These are phyloP conservation scores for Tagetes erecta DNA, from an alignment of 129 eudicot species.

Conservation along the genomic window DNA sequence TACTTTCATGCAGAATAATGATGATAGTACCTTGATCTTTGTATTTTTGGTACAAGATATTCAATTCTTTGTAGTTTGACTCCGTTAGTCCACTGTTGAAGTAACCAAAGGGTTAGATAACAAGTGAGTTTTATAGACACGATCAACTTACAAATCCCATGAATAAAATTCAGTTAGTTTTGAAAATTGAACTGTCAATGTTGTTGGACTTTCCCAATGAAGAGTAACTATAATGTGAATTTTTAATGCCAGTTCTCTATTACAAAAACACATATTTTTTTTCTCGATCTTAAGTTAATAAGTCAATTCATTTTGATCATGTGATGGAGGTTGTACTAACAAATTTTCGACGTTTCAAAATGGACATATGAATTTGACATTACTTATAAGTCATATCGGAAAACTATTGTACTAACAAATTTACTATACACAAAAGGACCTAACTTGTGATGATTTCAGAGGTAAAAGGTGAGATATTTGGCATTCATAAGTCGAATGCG, in stretches of 20 bases:
- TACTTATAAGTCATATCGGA: background rate
- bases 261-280: background rate
- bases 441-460: background rate
- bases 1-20: background rate
- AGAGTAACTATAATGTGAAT: background rate
- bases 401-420: background rate
- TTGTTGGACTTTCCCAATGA: background rate
- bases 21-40: constrained; percentile 65
- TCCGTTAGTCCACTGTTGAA: constrained; percentile 73
- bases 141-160: background rate
- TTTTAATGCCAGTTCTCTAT: background rate
- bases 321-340: background rate
- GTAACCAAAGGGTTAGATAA: constrained; percentile 7
- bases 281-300: background rate
- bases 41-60: constrained; percentile 66
- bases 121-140: background rate
- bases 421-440: constrained; percentile 2
- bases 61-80: constrained; percentile 87
- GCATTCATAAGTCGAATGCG: constrained; percentile 6
- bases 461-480: background rate
- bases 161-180: background rate
- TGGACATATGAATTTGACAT: background rate
- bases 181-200: background rate
- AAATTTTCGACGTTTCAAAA: background rate
- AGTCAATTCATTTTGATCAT: constrained; percentile 5